phyloP scores from a whole-genome alignment of 352 stramenopile species.

The Phytophthora melonis region DNA sequence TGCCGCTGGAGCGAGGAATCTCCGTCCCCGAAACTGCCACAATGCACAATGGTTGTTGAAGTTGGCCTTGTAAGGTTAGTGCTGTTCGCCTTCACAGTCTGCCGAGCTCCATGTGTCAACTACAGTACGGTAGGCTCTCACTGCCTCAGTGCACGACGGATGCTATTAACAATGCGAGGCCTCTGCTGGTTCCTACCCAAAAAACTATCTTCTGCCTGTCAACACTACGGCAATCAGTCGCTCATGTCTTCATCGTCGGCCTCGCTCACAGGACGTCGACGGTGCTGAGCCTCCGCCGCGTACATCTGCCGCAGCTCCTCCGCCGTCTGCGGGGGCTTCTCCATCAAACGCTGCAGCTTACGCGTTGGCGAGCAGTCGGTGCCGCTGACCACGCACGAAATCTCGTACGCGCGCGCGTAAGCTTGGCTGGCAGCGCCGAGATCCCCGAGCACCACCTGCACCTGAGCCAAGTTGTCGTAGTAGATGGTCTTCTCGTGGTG shows the following conservation, averaged over 20 bases:
- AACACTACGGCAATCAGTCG: constrained; percentile 8
- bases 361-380: constrained; percentile 66
- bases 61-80: too few relatives aligned
- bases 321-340: constrained; percentile 67
- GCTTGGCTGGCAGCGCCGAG: constrained; percentile 55
- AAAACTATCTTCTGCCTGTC: neutral
- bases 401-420: constrained; percentile 64
- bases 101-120: too few relatives aligned
- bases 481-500: constrained; percentile 89
- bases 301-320: constrained; percentile 74
- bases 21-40: neutral
- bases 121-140: too few relatives aligned
- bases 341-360: constrained; percentile 66
- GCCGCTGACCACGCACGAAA: constrained; percentile 71
- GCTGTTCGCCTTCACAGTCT: too few relatives aligned
- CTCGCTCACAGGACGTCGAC: constrained; percentile 36
- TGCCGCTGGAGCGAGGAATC: constrained; percentile 7
- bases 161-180: constrained; percentile 7
- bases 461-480: constrained; percentile 87
- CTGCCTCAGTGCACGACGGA: neutral
- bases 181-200: constrained; percentile 10
- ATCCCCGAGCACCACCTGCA: constrained; percentile 71
- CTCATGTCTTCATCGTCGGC: constrained; percentile 45
- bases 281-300: constrained; percentile 52
- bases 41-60: too few relatives aligned